Percentiles rank a stretch among this genome's conserved stretches.
phyloP scores from a whole-genome alignment of 2,329 filamentous ascomycete species.

The Fusarium sp. region DNA sequence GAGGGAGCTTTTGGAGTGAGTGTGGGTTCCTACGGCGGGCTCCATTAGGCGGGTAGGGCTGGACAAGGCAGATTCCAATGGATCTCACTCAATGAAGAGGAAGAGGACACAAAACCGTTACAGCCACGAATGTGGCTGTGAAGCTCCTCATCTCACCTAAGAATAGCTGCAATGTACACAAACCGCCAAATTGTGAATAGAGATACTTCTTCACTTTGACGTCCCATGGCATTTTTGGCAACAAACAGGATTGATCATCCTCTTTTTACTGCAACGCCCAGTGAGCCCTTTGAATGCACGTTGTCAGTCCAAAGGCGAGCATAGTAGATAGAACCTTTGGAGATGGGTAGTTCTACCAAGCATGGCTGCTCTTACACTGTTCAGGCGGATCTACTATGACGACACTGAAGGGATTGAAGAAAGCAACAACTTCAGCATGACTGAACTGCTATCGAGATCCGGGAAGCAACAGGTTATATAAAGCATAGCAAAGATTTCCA shows the following conservation, averaged over 20 bases:
- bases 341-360: not conserved
- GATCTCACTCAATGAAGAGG: not conserved
- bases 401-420: constrained; percentile 32
- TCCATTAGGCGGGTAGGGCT: constrained; percentile 37
- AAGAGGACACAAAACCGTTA: constrained; percentile 11
- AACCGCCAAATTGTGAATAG: constrained; percentile 4
- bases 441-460: constrained; percentile 15
- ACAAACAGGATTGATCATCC: constrained; percentile 7
- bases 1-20: constrained; percentile 28
- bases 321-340: not conserved
- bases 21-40: not conserved
- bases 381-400: constrained; percentile 40
- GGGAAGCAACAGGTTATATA: constrained; percentile 21
- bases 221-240: constrained; percentile 13
- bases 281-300: constrained; percentile 25
- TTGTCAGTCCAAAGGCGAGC: constrained; percentile 28
- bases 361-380: constrained; percentile 8
- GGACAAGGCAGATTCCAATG: constrained; percentile 31
- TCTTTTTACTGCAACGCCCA: not conserved
- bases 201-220: not conserved
- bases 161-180: constrained; percentile 23
- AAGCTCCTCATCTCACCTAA: constrained; percentile 7
- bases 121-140: constrained; percentile 36
- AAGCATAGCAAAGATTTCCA: not conserved
- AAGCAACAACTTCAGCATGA: constrained; percentile 27